Evolutionary conservation across 306 rosid species (phyloP), one percentile per base, ranked within the genome.

Genomic region (Vicia villosa): DNA sequence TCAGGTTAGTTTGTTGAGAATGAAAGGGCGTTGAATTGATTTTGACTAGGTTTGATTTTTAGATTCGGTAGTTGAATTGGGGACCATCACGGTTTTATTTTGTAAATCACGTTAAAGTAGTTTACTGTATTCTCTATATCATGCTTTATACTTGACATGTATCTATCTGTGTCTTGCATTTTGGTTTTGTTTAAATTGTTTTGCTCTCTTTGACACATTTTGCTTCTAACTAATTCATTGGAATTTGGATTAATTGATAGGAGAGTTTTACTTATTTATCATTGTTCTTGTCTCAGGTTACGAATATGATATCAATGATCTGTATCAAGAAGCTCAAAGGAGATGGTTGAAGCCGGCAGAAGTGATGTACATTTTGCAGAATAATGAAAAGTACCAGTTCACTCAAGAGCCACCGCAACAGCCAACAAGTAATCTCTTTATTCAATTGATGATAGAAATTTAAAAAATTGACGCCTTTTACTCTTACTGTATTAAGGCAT

Each of bases 301-400:
- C 46, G 79, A 79, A 21, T 79, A 73, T 1, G 83, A 91, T 82
- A 84, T 91, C 43, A 54, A 80, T 42, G 85, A 77, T 45, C 86
- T 95, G 55, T 83, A 66, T 82, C 81, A 19, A 81, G 95, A 87
- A 66, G 99, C 97, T 66, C 96, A 86, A 74, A 77, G 66, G 16
- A 90, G 99, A 64, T 95, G 99, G 99, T 78, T 95, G 82, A 95
- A 88, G 90, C 96, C 99, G n/a, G 88, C 81, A 2, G 99, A 95
- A 73, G 99, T 95, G 49, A 77, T 80, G 74, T 91, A 73, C 80
- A 87, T 95, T 81, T 89, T 95, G 61, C 91, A 86, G 84, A 95
- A 91, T 80, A 88, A 91, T 72, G 97, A 95, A 37, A 86, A 87
- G 72, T 95, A 71, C 74, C 80, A 82, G 83, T 60, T 95, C 72